Evolutionary conservation across 2,329 filamentous ascomycete species (phyloP).

Genomic region (Chaetomiaceae sp.): DNA sequence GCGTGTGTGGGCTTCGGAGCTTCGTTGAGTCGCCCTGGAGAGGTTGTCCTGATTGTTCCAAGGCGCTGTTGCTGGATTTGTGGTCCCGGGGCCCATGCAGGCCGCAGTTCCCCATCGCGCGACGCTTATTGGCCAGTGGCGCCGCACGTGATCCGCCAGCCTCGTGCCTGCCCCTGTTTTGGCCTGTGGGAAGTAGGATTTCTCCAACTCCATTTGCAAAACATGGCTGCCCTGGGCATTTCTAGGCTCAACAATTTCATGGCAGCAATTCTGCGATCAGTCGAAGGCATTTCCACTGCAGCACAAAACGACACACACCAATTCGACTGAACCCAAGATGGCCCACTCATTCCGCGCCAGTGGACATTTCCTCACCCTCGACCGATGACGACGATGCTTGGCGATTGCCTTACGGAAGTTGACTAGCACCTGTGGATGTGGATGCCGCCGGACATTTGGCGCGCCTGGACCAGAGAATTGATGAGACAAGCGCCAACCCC

Average conservation of each 20-base stretch:
- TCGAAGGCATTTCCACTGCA: too few relatives aligned
- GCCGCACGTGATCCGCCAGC: constrained; percentile 17
- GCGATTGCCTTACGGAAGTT: too few relatives aligned
- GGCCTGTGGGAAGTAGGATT: neutral
- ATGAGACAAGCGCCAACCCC: too few relatives aligned
- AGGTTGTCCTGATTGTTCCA: constrained; percentile 18
- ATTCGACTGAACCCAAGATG: too few relatives aligned
- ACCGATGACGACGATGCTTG: neutral
- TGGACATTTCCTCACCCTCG: neutral
- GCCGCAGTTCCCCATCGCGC: neutral
- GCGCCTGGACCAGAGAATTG: too few relatives aligned
- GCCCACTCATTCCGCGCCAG: neutral
- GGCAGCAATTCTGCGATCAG: too few relatives aligned
- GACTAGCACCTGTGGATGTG: too few relatives aligned
- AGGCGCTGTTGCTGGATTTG: constrained; percentile 21
- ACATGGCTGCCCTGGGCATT: too few relatives aligned
- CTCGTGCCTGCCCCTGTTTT: constrained; percentile 7
- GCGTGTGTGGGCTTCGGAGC: constrained; percentile 16
- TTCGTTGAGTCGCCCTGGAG: constrained; percentile 21
- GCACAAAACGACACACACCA: too few relatives aligned
- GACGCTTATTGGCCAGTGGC: constrained; percentile 12
- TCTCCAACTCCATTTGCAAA: neutral
- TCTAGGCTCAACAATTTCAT: too few relatives aligned
- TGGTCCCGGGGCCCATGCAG: constrained; percentile 18
- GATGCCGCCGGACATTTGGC: neutral